phyloP scores from a whole-genome alignment of 2,329 filamentous ascomycete genomes.

The Chalaropsis ovoidea region DNA sequence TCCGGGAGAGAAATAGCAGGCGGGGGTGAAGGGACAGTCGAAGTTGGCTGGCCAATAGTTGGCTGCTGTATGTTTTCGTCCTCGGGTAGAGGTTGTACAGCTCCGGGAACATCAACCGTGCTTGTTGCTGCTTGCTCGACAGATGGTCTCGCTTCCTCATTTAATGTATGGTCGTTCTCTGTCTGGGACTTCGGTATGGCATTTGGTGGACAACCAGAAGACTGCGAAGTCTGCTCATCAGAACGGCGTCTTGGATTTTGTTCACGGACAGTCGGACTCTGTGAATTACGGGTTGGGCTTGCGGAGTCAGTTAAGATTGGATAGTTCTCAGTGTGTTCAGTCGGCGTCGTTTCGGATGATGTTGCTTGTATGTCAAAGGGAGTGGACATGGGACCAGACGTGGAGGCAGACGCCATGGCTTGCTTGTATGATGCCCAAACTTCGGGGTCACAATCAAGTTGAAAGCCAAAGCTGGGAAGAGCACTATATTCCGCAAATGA shows the following conservation, averaged over 20 bases:
- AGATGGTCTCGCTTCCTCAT: background rate
- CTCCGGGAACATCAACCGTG: background rate
- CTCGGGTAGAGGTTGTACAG: background rate
- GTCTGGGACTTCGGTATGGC: background rate
- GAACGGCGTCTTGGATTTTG: background rate
- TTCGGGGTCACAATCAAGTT: background rate
- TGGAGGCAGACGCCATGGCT: conserved; percentile 3
- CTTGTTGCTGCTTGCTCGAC: background rate
- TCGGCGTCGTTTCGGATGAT: background rate
- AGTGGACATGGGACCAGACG: background rate
- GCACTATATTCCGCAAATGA: background rate
- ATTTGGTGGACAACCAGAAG: background rate
- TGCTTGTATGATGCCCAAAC: background rate
- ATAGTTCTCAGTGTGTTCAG: background rate
- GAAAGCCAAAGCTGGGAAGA: background rate
- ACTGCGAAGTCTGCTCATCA: background rate
- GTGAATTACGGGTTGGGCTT: background rate
- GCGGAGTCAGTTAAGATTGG: background rate
- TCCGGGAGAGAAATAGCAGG: background rate
- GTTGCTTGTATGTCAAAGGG: background rate
- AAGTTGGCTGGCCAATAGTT: background rate
- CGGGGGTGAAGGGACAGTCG: background rate
- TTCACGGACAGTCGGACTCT: background rate
- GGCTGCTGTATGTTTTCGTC: background rate
- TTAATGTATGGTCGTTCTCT: background rate